phyloP scores from a whole-genome alignment of 2,329 filamentous ascomycete genomes.

The Paecilomyces dactylethromorphus region DNA sequence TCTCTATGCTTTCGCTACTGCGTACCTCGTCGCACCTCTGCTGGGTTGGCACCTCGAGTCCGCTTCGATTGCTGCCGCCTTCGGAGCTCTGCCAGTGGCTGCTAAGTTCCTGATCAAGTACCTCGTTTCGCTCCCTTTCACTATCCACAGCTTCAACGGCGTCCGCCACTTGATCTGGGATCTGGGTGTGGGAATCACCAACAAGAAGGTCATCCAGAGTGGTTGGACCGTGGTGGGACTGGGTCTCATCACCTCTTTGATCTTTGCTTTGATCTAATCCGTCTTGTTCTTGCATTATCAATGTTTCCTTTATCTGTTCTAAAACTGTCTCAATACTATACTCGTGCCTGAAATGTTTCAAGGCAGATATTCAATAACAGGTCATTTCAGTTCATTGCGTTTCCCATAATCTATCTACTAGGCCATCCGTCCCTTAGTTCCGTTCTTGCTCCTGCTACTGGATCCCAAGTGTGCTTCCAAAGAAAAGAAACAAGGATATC shows the following conservation, averaged over 20 bases:
- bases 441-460: neutral
- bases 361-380: conserved; percentile 15
- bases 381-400: neutral
- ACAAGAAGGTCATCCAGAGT: conserved; percentile 57
- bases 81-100: conserved; percentile 54
- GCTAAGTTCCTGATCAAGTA: conserved; percentile 57
- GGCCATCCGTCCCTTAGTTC: neutral
- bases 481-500: neutral
- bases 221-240: conserved; percentile 59
- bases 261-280: conserved; percentile 40
- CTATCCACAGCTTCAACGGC: conserved; percentile 64
- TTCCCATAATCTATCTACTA: neutral
- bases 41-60: conserved; percentile 66
- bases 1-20: conserved; percentile 72
- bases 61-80: conserved; percentile 56
- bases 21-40: conserved; percentile 74
- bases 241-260: conserved; percentile 44
- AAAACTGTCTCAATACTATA: conserved; percentile 18
- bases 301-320: conserved; percentile 15
- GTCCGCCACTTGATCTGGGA: conserved; percentile 68
- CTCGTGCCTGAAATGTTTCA: conserved; percentile 13
- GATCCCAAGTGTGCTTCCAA: neutral
- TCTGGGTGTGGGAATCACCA: conserved; percentile 54
- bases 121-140: conserved; percentile 57
- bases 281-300: conserved; percentile 24